Base-by-base conservation (phyloP, 495 filamentous ascomycete genomes). In the Hypoxylon cercidicola region DNA sequence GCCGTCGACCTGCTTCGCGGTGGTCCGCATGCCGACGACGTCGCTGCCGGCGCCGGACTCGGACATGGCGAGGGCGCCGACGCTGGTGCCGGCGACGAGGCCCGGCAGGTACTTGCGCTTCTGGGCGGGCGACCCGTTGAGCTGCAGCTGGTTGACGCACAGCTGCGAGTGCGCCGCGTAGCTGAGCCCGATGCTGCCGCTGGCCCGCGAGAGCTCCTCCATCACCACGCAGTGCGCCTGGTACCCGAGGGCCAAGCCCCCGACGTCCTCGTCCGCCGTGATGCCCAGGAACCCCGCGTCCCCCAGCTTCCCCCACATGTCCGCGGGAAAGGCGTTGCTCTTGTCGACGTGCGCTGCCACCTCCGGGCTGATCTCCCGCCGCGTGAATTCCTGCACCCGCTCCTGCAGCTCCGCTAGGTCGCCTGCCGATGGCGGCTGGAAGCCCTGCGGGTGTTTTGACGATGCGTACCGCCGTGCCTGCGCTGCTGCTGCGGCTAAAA, bases 151-250 rank as follows among this genome's bases (percentile, higher is more conserved):
- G 75, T 99, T 99, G 47, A 98, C 90, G 78, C 95, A 99, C 25
- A 99, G 85, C 74, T 99, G 96, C 9, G 90, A 95, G 78, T 99
- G 95, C 15, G 96, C 95, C 13, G 95, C 95, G 73, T 99, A 99
- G 34, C 90, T 82, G 6, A 99, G 86, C 6, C 88, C 95, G 62
- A 99, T 94, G 66, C 91, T 95, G 39, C 93, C 93, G 81, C 77
- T 81, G 47, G 79, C 81, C 13, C 82, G 77, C 8, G 82, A 84
- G 48, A 88, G 69, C 79, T 98, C 95, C 74, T 99, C 95, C 90
- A 99, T 93, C 9, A 97, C 92, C 4, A 96, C 81, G 74, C 93
- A 97, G 72, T 99, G 95, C 25, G 96, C 96, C 75, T 99, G 96
- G 77, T 99, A 99, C 35, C 95, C 95, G 85, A 98, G 88, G 3